A percentile compares a stretch with the other conserved stretches of the same genome.
Evolutionary conservation across 371 early-diverging fungal species (phyloP).

Genomic region (Mortierella sp.): DNA sequence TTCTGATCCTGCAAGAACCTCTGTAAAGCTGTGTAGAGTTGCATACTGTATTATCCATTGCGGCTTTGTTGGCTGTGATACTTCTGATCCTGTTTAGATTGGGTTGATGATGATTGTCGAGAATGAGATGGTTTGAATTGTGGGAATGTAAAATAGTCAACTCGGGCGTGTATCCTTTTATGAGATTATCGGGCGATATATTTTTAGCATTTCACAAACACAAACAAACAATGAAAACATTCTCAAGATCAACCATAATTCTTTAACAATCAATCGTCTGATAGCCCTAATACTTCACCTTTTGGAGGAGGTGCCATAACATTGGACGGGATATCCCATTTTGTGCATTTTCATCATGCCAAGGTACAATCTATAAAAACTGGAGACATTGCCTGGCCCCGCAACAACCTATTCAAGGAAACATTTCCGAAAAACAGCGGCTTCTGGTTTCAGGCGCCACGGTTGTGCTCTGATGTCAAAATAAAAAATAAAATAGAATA

Average conservation of each 20-base stretch:
- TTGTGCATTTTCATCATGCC: background rate
- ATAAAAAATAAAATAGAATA: too few species aligned
- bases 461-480: background rate
- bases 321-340: background rate
- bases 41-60: background rate
- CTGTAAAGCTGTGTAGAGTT: background rate
- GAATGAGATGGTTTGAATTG: too few species aligned
- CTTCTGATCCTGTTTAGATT: background rate
- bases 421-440: slow-evolving; percentile 9
- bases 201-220: background rate
- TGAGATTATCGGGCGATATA: background rate
- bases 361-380: background rate
- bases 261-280: background rate
- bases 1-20: background rate
- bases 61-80: background rate
- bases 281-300: background rate
- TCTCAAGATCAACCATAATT: background rate
- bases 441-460: background rate
- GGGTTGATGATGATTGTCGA: background rate
- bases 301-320: background rate
- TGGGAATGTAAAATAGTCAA: too few species aligned
- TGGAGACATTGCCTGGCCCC: background rate
- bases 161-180: background rate
- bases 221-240: background rate
- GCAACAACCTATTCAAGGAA: slow-evolving; percentile 5